These are phyloP conservation scores for Diaporthe ilicicola DNA, from an alignment of 2,329 filamentous ascomycete species.

Conservation along the genomic window DNA sequence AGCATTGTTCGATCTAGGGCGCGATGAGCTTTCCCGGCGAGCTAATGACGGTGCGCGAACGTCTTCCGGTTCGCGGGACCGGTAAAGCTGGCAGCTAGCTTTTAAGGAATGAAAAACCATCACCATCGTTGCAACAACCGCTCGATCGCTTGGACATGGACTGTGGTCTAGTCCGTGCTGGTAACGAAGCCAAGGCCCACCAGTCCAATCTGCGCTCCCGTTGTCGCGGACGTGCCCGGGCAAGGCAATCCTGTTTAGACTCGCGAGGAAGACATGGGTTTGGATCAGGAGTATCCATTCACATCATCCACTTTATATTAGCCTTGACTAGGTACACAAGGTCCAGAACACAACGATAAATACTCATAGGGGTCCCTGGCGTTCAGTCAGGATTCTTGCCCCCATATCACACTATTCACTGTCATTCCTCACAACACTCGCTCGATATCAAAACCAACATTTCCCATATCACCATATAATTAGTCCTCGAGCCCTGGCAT, in stretches of 20 bases:
- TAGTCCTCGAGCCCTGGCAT: not conserved
- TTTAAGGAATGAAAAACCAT: not conserved
- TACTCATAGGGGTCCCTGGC: constrained; percentile 4
- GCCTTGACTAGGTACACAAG: constrained; percentile 1
- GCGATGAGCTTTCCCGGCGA: constrained; percentile 6
- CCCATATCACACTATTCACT: not conserved
- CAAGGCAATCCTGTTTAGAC: constrained; percentile 11
- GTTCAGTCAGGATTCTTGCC: not conserved
- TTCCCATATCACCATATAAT: not conserved
- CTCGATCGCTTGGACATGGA: not conserved
- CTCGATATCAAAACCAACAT: constrained; percentile 3
- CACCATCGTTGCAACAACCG: not conserved
- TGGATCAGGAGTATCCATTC: constrained; percentile 24
- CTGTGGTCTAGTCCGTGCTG: constrained; percentile 17
- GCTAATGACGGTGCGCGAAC: constrained; percentile 1
- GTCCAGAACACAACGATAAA: constrained; percentile 7
- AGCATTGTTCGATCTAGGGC: not conserved
- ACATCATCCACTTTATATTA: constrained; percentile 29
- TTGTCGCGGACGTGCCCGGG: not conserved
- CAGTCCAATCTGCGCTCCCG: constrained; percentile 16
- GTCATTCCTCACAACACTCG: constrained; percentile 2
- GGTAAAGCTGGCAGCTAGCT: not conserved
- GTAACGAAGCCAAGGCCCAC: not conserved
- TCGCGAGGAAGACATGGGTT: constrained; percentile 17
- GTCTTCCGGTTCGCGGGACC: constrained; percentile 4